These are phyloP conservation scores for Gossypium lobatum DNA, from an alignment of 441 rosid genomes.

Conservation along the genomic window DNA sequence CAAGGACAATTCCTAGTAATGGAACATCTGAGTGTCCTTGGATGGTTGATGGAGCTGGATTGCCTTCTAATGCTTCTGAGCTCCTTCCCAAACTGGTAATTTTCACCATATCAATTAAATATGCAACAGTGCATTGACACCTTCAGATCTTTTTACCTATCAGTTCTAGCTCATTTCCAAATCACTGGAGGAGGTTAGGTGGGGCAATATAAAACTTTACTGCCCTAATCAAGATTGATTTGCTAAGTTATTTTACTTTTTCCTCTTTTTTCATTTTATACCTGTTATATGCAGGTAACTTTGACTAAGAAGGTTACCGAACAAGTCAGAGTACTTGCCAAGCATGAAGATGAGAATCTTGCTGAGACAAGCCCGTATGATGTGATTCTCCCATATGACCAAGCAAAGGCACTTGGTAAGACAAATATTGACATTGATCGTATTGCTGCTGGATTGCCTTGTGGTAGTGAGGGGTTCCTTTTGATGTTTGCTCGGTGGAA, in stretches of 20 bases:
- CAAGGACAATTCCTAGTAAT: constrained; percentile 39
- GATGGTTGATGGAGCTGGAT: constrained; percentile 99
- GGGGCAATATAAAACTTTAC: neutral
- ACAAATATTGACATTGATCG: constrained; percentile 93
- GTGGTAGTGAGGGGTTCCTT: constrained; percentile 99
- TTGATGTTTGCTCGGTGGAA: constrained; percentile 99
- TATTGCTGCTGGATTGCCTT: constrained; percentile 98
- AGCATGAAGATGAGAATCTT: constrained; percentile 92
- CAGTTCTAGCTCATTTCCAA: neutral
- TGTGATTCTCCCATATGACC: constrained; percentile 91
- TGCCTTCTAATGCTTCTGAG: constrained; percentile 82
- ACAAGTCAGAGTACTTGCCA: constrained; percentile 89
- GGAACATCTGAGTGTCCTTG: constrained; percentile 74
- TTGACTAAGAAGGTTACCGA: constrained; percentile 89
- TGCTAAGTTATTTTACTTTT: neutral
- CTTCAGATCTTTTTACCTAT: neutral
- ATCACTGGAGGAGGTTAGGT: neutral
- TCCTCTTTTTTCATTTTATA: constrained; percentile 5
- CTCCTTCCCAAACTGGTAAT: constrained; percentile 80
- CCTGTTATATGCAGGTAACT: constrained; percentile 44
- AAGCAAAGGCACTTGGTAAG: constrained; percentile 99
- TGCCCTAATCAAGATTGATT: constrained; percentile 1
- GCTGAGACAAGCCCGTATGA: constrained; percentile 56
- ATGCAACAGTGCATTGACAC: neutral
- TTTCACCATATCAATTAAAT: neutral